phyloP scores from a whole-genome alignment of 1,284 basidiomycete genomes.

The Marasmius fiardii region DNA sequence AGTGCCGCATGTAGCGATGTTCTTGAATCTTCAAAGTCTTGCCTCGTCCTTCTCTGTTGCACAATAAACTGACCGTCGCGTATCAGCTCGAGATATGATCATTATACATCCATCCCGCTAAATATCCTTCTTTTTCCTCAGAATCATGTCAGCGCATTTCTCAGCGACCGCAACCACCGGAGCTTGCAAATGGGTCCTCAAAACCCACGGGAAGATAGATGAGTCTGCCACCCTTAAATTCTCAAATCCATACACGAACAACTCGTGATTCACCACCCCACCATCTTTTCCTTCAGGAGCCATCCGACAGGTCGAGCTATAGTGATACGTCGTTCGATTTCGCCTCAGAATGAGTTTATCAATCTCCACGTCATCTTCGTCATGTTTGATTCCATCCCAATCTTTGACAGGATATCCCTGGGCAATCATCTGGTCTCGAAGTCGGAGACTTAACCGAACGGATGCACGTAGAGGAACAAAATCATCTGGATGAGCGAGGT shows the following conservation, averaged over 20 bases:
- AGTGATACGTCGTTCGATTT: conserved; percentile 12
- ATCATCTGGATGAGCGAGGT: conserved; percentile 5
- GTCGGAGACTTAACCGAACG: conserved; percentile 5
- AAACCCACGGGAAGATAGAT: conserved; percentile 21
- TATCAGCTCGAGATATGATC: too few relatives aligned
- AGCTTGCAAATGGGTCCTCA: conserved; percentile 21
- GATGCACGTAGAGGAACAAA: conserved; percentile 4
- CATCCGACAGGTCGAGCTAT: conserved; percentile 15
- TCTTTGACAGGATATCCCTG: conserved; percentile 11
- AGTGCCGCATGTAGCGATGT: too few relatives aligned
- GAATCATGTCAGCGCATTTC: conserved; percentile 23
- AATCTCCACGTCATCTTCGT: conserved; percentile 9
- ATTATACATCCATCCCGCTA: too few relatives aligned
- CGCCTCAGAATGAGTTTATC: conserved; percentile 11
- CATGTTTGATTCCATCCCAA: background rate
- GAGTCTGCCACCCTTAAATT: conserved; percentile 24
- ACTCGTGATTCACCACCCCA: conserved; percentile 22
- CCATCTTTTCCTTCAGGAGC: conserved; percentile 7
- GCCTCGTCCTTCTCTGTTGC: too few relatives aligned
- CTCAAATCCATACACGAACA: conserved; percentile 21
- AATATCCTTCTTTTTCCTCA: background rate
- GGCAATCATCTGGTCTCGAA: conserved; percentile 7
- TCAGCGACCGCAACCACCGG: conserved; percentile 24
- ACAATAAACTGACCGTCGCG: too few relatives aligned
- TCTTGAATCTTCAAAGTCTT: too few relatives aligned